These are phyloP conservation scores for Yamadazyma sp. DNA, from an alignment of 1,139 yeast genomes.

Conservation along the genomic window DNA sequence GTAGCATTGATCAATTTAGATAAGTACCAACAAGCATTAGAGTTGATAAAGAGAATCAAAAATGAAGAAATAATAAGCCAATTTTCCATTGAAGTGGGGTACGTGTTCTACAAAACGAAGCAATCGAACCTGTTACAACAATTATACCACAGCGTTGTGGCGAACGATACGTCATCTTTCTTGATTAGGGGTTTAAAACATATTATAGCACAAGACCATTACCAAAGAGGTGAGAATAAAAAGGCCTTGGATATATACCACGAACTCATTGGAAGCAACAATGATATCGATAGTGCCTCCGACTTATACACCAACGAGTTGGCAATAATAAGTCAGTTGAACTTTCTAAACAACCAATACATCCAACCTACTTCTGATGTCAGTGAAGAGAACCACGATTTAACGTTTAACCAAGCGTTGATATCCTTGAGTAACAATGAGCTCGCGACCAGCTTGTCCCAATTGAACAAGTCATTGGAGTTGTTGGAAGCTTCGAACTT, in stretches of 20 bases:
- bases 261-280: slow-evolving; percentile 42
- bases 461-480: slow-evolving; percentile 52
- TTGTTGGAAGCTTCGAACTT: slow-evolving; percentile 41
- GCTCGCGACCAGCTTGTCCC: slow-evolving; percentile 40
- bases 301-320: slow-evolving; percentile 72
- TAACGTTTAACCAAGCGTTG: slow-evolving; percentile 67
- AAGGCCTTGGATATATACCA: slow-evolving; percentile 59
- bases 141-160: slow-evolving; percentile 31
- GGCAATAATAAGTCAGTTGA: slow-evolving; percentile 63
- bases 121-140: slow-evolving; percentile 40
- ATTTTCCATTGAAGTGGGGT: slow-evolving; percentile 60
- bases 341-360: slow-evolving; percentile 12
- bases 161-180: slow-evolving; percentile 22
- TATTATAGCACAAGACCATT: slow-evolving; percentile 79
- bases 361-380: slow-evolving; percentile 9
- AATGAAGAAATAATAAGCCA: slow-evolving; percentile 28
- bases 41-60: slow-evolving; percentile 44
- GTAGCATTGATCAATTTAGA: slow-evolving; percentile 76
- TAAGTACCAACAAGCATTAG: slow-evolving; percentile 56
- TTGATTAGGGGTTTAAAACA: slow-evolving; percentile 59
- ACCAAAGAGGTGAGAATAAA: slow-evolving; percentile 59
- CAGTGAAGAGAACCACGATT: slow-evolving; percentile 30
- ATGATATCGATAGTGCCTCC: slow-evolving; percentile 33
- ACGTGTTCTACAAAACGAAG: slow-evolving; percentile 69
- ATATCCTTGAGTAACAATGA: slow-evolving; percentile 48